phyloP scores from a whole-genome alignment of 495 filamentous ascomycete genomes.

The Penicillium longicatenatum region DNA sequence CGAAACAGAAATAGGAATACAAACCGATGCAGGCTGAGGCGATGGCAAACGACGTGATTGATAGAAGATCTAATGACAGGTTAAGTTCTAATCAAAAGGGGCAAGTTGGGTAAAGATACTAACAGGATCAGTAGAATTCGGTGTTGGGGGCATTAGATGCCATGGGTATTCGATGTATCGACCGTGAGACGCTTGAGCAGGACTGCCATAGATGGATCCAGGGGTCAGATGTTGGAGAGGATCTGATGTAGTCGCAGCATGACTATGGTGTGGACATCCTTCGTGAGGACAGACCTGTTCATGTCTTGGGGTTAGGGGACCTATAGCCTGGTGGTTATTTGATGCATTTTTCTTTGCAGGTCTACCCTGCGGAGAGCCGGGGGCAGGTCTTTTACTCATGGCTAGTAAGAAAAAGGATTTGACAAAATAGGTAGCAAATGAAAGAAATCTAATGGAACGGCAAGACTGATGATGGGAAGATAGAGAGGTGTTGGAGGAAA shows the following conservation, averaged over 20 bases:
- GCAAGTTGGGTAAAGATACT: background rate
- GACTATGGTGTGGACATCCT: background rate
- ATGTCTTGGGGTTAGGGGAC: background rate
- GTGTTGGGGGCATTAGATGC: background rate
- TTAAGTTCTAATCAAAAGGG: too few relatives aligned
- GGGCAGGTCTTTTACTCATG: background rate
- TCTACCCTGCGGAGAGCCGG: background rate
- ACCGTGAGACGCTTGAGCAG: background rate
- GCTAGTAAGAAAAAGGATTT: background rate
- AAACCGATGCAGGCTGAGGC: background rate
- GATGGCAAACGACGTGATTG: background rate
- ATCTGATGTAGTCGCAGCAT: background rate
- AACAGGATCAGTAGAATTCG: background rate
- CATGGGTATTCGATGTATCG: background rate
- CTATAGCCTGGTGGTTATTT: background rate
- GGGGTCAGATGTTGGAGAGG: background rate
- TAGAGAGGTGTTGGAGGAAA: background rate
- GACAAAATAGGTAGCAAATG: background rate
- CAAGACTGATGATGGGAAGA: background rate
- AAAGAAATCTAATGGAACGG: background rate
- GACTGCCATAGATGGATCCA: background rate
- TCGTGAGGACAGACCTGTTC: background rate
- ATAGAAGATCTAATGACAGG: background rate
- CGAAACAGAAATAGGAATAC: background rate
- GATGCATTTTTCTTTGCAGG: background rate